Percentiles rank a stretch among this genome's conserved stretches.
Evolutionary conservation across 768 basidiomycete genomes (phyloP).

Genomic region (Mycena rosella): DNA sequence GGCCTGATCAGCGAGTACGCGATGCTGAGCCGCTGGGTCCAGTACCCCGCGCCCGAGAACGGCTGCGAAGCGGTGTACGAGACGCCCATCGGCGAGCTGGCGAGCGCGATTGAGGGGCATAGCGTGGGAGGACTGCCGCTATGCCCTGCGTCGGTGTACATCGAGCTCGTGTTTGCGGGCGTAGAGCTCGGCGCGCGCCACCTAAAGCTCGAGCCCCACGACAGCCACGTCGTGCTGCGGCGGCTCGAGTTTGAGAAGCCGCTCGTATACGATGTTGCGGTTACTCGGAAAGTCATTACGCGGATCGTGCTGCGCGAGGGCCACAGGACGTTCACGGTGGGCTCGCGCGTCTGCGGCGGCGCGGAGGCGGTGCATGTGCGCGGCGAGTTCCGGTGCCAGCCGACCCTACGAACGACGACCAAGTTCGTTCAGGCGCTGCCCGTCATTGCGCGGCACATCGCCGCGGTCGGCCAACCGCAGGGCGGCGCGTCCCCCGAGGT

Average conservation of each 20-base stretch:
- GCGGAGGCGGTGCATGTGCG: conserved; percentile 55
- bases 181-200: conserved; percentile 53
- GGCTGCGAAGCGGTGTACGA: conserved; percentile 61
- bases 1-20: conserved; percentile 43
- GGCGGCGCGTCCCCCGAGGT: conserved; percentile 52
- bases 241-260: conserved; percentile 65
- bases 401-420: conserved; percentile 44
- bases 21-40: conserved; percentile 57
- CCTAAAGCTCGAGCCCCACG: conserved; percentile 40
- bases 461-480: conserved; percentile 42
- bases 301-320: conserved; percentile 53
- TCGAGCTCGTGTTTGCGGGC: conserved; percentile 67
- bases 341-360: conserved; percentile 52
- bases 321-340: conserved; percentile 60
- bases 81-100: conserved; percentile 61
- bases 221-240: conserved; percentile 55
- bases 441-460: conserved; percentile 49
- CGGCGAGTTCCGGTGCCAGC: conserved; percentile 59
- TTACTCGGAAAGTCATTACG: conserved; percentile 52
- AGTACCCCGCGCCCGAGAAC: conserved; percentile 54
- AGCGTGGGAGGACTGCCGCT: conserved; percentile 66
- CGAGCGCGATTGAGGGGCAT: conserved; percentile 65
- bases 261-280: conserved; percentile 58
- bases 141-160: conserved; percentile 77
- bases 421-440: conserved; percentile 56